Evolutionary conservation across 139 green algal genomes (phyloP).

Genomic region (Mesotaenium endlicherianum): DNA sequence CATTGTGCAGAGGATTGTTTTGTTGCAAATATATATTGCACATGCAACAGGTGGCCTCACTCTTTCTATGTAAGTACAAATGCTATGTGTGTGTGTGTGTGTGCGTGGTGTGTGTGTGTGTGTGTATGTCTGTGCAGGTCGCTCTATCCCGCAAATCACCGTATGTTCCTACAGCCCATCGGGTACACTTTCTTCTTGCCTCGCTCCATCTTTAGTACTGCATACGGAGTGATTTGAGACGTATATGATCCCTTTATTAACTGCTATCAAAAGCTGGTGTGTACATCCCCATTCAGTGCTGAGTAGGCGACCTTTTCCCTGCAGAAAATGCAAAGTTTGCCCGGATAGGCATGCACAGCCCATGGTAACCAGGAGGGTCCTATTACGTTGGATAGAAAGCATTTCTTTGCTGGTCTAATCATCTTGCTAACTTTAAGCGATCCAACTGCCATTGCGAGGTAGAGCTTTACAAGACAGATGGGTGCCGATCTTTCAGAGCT

Average conservation of each 20-base stretch:
- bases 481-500: neutral
- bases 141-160: conserved; percentile 90
- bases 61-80: conserved; percentile 3
- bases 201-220: neutral
- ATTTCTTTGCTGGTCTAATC: too few relatives aligned
- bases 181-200: conserved; percentile 51
- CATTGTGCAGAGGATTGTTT: neutral
- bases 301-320: neutral
- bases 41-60: neutral
- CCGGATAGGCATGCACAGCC: too few relatives aligned
- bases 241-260: neutral
- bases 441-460: too few relatives aligned
- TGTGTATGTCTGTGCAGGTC: conserved; percentile 59
- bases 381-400: too few relatives aligned
- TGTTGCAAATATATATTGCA: too few relatives aligned
- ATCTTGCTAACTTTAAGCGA: too few relatives aligned
- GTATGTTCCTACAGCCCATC: conserved; percentile 81
- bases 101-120: neutral
- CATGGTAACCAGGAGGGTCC: too few relatives aligned
- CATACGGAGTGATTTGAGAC: neutral
- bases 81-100: neutral
- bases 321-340: neutral
- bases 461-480: too few relatives aligned
- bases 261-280: neutral
- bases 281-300: neutral